Evolutionary conservation across 805 yeast genomes (phyloP).

Genomic region (Pichia californica): DNA sequence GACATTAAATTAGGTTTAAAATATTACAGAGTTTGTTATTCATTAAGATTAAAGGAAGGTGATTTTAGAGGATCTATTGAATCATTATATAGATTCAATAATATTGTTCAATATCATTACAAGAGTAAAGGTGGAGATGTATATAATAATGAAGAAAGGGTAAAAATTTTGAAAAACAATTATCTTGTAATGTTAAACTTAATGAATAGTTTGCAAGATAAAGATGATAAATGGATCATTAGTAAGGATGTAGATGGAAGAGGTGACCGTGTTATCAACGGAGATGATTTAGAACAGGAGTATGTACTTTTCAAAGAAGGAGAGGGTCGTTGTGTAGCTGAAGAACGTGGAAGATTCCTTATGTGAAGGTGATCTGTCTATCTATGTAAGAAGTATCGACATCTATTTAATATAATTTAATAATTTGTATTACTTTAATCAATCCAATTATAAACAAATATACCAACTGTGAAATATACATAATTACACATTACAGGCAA

Average conservation of each 20-base stretch:
- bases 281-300: constrained; percentile 20
- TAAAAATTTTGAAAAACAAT: constrained; percentile 27
- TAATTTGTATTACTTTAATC: too few species aligned
- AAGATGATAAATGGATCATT: constrained; percentile 37
- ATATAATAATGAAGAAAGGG: constrained; percentile 11
- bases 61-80: constrained; percentile 45
- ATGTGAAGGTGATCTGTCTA: not conserved
- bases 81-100: constrained; percentile 36
- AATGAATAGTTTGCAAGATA: constrained; percentile 27
- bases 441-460: too few species aligned
- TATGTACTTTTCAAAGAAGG: constrained; percentile 10
- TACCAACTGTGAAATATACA: too few species aligned
- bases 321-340: not conserved
- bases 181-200: constrained; percentile 36
- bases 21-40: constrained; percentile 43
- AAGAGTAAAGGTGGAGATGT: not conserved
- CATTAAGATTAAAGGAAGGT: constrained; percentile 43
- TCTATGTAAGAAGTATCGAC: too few species aligned
- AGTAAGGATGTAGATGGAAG: constrained; percentile 13
- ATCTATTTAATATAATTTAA: too few species aligned
- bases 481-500: too few species aligned
- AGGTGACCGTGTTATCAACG: constrained; percentile 12
- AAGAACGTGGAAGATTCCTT: not conserved
- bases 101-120: constrained; percentile 13
- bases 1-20: constrained; percentile 32